Percentiles rank a stretch among this genome's conserved stretches.
These are phyloP conservation scores for Trichosporon sp. DNA, from an alignment of 1,284 basidiomycete genomes.

Conservation along the genomic window DNA sequence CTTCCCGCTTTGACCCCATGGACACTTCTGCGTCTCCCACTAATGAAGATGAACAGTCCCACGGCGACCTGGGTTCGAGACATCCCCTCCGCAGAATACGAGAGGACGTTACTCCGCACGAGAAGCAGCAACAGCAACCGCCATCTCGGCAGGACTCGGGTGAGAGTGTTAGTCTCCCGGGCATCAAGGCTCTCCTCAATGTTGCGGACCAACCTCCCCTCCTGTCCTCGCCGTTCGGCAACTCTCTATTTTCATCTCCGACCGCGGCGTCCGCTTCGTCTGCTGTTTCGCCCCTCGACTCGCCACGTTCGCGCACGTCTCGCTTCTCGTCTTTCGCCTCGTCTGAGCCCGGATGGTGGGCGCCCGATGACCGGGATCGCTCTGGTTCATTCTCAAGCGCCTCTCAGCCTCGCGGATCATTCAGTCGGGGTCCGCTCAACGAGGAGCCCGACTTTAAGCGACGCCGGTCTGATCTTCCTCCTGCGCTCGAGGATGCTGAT, in stretches of 20 bases:
- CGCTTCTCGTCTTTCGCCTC: constrained; percentile 50
- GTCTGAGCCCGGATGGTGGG: constrained; percentile 47
- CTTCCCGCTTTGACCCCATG: constrained; percentile 51
- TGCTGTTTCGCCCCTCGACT: constrained; percentile 44
- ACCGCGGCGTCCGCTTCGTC: constrained; percentile 39
- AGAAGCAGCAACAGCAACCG: constrained; percentile 12
- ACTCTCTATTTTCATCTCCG: constrained; percentile 35
- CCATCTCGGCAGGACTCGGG: constrained; percentile 11
- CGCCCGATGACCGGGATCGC: constrained; percentile 40
- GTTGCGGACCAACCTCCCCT: constrained; percentile 33
- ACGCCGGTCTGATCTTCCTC: constrained; percentile 47
- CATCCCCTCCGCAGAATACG: constrained; percentile 47
- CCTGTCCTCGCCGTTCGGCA: constrained; percentile 32
- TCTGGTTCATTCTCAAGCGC: constrained; percentile 18
- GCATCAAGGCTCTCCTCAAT: constrained; percentile 42
- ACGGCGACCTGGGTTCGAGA: constrained; percentile 46
- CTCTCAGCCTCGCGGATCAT: constrained; percentile 24
- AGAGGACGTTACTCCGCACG: constrained; percentile 37
- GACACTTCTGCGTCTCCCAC: constrained; percentile 32
- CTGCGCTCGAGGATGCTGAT: constrained; percentile 43
- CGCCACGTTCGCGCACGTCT: constrained; percentile 46
- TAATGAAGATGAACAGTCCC: constrained; percentile 39
- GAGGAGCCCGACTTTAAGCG: constrained; percentile 49
- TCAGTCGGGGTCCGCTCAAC: constrained; percentile 24
- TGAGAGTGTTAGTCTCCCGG: constrained; percentile 39